Percentiles rank a stretch among this genome's conserved stretches.
Conservation (phyloP, 2,329 filamentous ascomycete genomes). For the Coniosporium tulheliwenetii region DNA sequence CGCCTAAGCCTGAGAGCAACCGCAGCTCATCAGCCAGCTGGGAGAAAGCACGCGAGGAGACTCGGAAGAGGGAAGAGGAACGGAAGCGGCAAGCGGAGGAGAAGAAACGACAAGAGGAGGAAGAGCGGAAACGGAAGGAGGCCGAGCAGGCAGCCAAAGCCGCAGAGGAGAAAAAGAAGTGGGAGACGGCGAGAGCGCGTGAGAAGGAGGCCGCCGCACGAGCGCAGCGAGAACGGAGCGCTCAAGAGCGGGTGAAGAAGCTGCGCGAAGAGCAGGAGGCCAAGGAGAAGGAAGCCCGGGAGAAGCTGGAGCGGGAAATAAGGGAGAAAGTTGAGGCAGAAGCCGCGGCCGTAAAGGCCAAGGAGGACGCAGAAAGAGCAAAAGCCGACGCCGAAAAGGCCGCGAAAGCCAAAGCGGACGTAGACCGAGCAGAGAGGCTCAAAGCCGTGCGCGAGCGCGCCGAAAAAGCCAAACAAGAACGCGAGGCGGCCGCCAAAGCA, state of each 20-base stretch:
- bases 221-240: slow-evolving; percentile 29
- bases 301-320: slow-evolving; percentile 18
- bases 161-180: slow-evolving; percentile 33
- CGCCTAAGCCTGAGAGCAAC: neutral
- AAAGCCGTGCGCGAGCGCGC: slow-evolving; percentile 23
- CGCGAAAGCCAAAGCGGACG: slow-evolving; percentile 10
- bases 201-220: slow-evolving; percentile 33
- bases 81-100: slow-evolving; percentile 39
- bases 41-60: slow-evolving; percentile 57
- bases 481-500: slow-evolving; percentile 19
- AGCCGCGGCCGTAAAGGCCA: slow-evolving; percentile 19
- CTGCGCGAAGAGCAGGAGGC: slow-evolving; percentile 23
- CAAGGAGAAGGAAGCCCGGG: slow-evolving; percentile 16
- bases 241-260: slow-evolving; percentile 22
- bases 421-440: slow-evolving; percentile 13
- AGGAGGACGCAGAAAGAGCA: slow-evolving; percentile 21
- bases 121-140: slow-evolving; percentile 29
- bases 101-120: slow-evolving; percentile 26
- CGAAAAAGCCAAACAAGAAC: slow-evolving; percentile 12
- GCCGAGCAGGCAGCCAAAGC: slow-evolving; percentile 29
- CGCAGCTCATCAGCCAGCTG: slow-evolving; percentile 27
- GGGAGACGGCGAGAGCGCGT: slow-evolving; percentile 31
- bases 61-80: slow-evolving; percentile 46
- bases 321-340: slow-evolving; percentile 16
- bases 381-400: slow-evolving; percentile 16